These are phyloP conservation scores for Dactylorhiza incarnata DNA, from an alignment of 106 monocot species.

Conservation along the genomic window DNA sequence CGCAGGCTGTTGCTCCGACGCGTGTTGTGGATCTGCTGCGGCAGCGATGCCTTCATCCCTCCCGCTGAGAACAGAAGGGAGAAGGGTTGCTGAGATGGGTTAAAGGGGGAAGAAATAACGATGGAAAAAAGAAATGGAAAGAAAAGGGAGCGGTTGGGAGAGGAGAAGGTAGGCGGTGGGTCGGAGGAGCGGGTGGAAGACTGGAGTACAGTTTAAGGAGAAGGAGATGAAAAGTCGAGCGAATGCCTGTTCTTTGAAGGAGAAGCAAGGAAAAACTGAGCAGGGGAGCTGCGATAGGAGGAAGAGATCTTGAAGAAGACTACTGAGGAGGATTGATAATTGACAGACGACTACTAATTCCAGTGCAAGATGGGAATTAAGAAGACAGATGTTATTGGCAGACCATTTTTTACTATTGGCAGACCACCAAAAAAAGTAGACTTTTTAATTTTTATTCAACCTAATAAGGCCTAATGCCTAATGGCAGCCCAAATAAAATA, in stretches of 20 bases:
- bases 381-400: no score
- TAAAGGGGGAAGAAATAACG: no score
- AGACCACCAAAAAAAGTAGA: no score
- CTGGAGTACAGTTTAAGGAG: constrained; percentile 8
- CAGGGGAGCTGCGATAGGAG: background rate
- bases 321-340: background rate
- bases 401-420: no score
- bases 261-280: background rate
- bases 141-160: background rate
- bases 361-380: no score
- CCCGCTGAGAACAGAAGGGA: background rate
- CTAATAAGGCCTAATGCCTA: no score
- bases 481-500: no score
- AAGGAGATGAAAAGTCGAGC: background rate
- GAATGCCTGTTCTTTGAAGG: constrained; percentile 1
- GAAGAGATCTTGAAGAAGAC: background rate
- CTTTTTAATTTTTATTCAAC: no score
- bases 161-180: constrained; percentile 11
- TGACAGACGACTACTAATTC: no score
- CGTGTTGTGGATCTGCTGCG: constrained; percentile 8
- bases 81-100: background rate
- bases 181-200: constrained; percentile 7
- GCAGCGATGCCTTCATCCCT: constrained; percentile 12
- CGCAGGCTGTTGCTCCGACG: constrained; percentile 23
- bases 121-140: background rate